These are phyloP conservation scores for Lepidium africanum DNA, from an alignment of 345 rosid species.

Conservation along the genomic window DNA sequence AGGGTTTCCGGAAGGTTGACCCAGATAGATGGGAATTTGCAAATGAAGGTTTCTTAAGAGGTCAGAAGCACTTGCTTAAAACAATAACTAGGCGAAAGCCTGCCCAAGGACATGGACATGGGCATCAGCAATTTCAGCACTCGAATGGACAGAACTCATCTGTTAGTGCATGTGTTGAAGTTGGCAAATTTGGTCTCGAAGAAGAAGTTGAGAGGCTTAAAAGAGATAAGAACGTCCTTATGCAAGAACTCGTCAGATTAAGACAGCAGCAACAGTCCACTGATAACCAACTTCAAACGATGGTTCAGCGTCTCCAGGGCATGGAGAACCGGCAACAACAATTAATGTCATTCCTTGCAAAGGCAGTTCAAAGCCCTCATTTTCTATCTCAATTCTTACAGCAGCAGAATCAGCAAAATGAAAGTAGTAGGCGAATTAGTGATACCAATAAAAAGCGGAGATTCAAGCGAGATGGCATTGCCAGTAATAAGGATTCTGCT, in stretches of 20 bases:
- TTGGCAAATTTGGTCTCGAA: conserved; percentile 95
- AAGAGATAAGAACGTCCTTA: conserved; percentile 96
- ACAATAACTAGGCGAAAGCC: conserved; percentile 83
- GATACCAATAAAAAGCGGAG: conserved; percentile 87
- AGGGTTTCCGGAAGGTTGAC: conserved; percentile 98
- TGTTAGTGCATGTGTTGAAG: conserved; percentile 90
- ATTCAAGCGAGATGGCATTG: conserved; percentile 61
- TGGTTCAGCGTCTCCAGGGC: conserved; percentile 91
- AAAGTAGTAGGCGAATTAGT: conserved; percentile 60
- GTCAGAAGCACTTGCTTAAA: conserved; percentile 79
- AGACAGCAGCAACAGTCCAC: conserved; percentile 96
- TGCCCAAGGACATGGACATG: conserved; percentile 42
- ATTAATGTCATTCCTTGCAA: conserved; percentile 93
- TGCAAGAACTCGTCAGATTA: conserved; percentile 93
- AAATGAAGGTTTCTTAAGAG: conserved; percentile 87
- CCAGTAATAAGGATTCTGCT: conserved; percentile 37
- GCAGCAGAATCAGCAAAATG: conserved; percentile 88
- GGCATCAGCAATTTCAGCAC: conserved; percentile 64
- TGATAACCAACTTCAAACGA: conserved; percentile 74
- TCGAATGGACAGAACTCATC: conserved; percentile 63
- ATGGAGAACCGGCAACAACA: conserved; percentile 99
- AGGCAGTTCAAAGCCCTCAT: conserved; percentile 91
- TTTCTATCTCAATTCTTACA: conserved; percentile 93
- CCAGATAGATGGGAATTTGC: conserved; percentile 99
- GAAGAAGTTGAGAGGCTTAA: conserved; percentile 97